Evolutionary conservation across 768 basidiomycete genomes (phyloP).

Genomic region (Rhodocollybia butyracea): DNA sequence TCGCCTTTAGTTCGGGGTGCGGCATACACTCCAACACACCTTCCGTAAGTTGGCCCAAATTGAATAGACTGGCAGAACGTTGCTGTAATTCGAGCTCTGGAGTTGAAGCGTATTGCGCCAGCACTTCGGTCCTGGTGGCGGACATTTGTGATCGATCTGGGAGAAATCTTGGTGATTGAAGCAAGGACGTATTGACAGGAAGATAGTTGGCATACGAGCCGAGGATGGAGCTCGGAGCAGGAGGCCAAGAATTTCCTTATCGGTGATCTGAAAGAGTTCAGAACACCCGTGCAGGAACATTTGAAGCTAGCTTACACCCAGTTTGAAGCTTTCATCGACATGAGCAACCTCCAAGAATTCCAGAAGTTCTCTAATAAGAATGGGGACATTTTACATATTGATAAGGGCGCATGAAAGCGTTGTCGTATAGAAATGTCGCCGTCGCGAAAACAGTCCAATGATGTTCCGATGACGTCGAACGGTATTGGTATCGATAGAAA

Average conservation of each 20-base stretch:
- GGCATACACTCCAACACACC: constrained; percentile 98
- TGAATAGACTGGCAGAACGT: constrained; percentile 84
- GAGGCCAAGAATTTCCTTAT: constrained; percentile 83
- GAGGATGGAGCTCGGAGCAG: constrained; percentile 79
- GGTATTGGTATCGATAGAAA: constrained; percentile 95
- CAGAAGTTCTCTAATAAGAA: constrained; percentile 88
- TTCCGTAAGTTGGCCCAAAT: constrained; percentile 64
- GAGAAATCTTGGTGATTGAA: constrained; percentile 85
- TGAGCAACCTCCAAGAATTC: constrained; percentile 98
- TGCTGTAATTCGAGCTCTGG: constrained; percentile 95
- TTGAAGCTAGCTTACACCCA: constrained; percentile 96
- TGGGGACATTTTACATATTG: constrained; percentile 90
- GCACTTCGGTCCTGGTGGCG: constrained; percentile 75
- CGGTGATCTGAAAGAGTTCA: constrained; percentile 69
- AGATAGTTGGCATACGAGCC: constrained; percentile 93
- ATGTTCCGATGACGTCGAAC: constrained; percentile 98
- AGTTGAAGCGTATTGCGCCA: constrained; percentile 81
- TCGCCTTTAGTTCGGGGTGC: constrained; percentile 94
- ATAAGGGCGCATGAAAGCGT: constrained; percentile 95
- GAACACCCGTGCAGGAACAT: constrained; percentile 56
- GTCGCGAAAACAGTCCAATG: constrained; percentile 99
- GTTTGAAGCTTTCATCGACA: constrained; percentile 98
- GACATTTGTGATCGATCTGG: constrained; percentile 64
- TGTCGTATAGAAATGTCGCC: constrained; percentile 98
- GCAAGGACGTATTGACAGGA: constrained; percentile 89